phyloP scores from a whole-genome alignment of 805 yeast genomes.

The Yarrowia yakushimensis region DNA sequence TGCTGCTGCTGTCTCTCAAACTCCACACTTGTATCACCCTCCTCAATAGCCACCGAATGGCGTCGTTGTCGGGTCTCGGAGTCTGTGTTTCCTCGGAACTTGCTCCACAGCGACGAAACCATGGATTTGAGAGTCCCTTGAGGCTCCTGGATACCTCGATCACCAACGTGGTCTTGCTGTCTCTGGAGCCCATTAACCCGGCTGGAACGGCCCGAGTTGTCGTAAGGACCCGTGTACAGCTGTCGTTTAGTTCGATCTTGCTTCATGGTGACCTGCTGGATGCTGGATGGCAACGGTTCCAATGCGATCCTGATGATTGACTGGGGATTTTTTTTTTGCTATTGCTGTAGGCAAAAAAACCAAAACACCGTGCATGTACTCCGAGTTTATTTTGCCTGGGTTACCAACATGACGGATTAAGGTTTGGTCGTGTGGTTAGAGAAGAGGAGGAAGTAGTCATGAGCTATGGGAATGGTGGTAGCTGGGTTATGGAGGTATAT shows the following conservation, averaged over 20 bases:
- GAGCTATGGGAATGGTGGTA: too few relatives aligned
- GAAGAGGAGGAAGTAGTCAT: not conserved
- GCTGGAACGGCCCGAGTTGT: not conserved
- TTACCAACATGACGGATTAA: too few relatives aligned
- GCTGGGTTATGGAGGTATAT: too few relatives aligned
- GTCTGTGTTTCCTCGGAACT: not conserved
- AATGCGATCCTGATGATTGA: not conserved
- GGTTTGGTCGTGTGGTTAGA: not conserved
- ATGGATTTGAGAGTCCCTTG: not conserved
- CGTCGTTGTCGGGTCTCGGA: not conserved
- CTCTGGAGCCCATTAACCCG: not conserved
- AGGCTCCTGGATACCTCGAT: not conserved
- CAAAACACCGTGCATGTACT: slow-evolving; percentile 1
- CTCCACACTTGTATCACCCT: not conserved
- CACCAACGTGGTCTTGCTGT: not conserved
- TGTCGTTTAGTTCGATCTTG: slow-evolving; percentile 10
- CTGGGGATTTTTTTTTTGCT: not conserved
- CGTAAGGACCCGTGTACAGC: slow-evolving; percentile 7
- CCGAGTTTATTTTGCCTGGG: not conserved
- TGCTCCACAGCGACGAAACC: slow-evolving; percentile 7
- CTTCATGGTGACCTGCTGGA: not conserved
- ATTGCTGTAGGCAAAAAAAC: slow-evolving; percentile 4
- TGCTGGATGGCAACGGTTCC: not conserved
- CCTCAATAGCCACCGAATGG: slow-evolving; percentile 11
- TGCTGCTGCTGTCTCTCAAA: not conserved